These are phyloP conservation scores for Boletus pseudo-olivaceus DNA, from an alignment of 768 basidiomycete species.

Conservation along the genomic window DNA sequence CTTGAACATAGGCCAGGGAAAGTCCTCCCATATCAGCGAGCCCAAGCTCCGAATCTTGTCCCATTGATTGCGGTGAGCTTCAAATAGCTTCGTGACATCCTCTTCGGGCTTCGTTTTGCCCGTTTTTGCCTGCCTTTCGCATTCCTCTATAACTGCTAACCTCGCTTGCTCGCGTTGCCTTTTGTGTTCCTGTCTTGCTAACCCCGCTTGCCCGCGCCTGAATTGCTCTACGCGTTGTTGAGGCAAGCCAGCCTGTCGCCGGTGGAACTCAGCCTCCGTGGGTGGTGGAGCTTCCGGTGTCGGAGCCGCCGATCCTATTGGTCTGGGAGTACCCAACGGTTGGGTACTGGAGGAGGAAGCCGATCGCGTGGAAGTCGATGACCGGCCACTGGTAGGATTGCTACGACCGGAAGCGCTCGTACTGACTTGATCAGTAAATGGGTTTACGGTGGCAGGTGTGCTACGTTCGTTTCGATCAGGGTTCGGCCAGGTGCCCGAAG, in stretches of 20 bases:
- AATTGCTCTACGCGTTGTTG: constrained; percentile 68
- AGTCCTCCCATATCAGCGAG: constrained; percentile 57
- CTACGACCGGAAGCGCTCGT: constrained; percentile 26
- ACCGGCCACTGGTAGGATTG: constrained; percentile 27
- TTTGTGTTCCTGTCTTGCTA: constrained; percentile 49
- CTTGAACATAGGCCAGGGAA: constrained; percentile 74
- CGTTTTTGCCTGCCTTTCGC: constrained; percentile 38
- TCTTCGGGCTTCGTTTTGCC: constrained; percentile 55
- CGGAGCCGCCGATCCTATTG: constrained; percentile 22
- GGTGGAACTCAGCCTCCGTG: constrained; percentile 55
- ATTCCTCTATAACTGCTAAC: constrained; percentile 48
- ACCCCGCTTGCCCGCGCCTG: constrained; percentile 60
- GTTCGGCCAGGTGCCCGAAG: constrained; percentile 31
- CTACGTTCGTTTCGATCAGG: constrained; percentile 33
- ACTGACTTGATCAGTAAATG: constrained; percentile 32
- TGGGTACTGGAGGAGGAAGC: constrained; percentile 25
- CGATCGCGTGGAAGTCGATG: constrained; percentile 29
- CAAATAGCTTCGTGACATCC: constrained; percentile 53
- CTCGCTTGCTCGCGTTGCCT: constrained; percentile 60
- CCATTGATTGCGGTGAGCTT: constrained; percentile 64
- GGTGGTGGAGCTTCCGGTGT: constrained; percentile 20
- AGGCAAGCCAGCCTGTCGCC: constrained; percentile 60
- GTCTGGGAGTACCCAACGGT: constrained; percentile 23
- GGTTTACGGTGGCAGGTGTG: constrained; percentile 30
- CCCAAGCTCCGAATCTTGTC: constrained; percentile 36